Base-by-base conservation (phyloP, 208 protist species). In the Crithidia thermophila region DNA sequence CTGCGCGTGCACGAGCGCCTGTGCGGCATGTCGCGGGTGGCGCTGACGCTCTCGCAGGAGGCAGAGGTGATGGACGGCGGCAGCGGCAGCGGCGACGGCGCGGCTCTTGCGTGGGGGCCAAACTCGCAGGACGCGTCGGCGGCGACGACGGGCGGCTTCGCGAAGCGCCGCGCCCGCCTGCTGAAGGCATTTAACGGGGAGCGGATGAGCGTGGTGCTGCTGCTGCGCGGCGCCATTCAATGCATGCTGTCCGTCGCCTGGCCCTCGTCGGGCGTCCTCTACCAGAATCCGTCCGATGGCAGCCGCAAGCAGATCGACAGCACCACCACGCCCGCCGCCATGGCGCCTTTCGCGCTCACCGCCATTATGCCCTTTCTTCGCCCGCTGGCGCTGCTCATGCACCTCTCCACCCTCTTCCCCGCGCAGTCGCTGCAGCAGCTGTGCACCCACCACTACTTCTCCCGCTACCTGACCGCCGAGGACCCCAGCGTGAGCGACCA, bases 181-280 rank as follows among this genome's bases (percentile, higher is more conserved):
- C 55, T 90, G 14, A 49, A 67, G 4, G 58, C 67, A 20, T 63
- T 94, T 49, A 91, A 91, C 59, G 77, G 63, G 6, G 85, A 90
- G 70, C 77, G 83, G 30, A 70, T 66, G 34, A 68, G 77, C 14
- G 62, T 94, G 4, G 77, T 72, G 37, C 43, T 90, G 50, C 75
- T 95, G n/a, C 46, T 87, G 37, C 71, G 69, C 13, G 70, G 69
- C 33, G 59, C 75, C 11, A 73, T 88, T 11, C 77, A 79, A 16
- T 91, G 79, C 67, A 73, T 93, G 75, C 74, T 91, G 20, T 79
- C 76, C 62, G 66, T 91, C n/a, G 84, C 82, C 37, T 95, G 87
- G 86, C 90, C 90, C 0, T 87, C 71, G n/a, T 93, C 85, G 1
- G 87, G 90, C 14, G 80, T 91, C 31, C 47, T 95, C 27, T 95